Evolutionary conservation across 306 rosid species (phyloP), one percentile per base, ranked within the genome.

Genomic region (Senna siamea): DNA sequence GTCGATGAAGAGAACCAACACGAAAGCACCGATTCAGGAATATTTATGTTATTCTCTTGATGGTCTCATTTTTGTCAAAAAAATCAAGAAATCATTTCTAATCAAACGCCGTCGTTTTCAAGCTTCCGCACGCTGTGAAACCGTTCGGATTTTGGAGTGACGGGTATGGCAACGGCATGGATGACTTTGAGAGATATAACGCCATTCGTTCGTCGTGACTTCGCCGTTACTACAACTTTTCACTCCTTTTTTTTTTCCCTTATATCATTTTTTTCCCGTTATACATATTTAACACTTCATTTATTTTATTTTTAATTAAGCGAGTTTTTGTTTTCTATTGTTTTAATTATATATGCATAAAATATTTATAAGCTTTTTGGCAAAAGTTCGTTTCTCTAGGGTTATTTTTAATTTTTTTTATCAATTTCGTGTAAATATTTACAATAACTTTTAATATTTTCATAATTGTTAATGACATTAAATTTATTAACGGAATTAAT

Each of bases 161-260:
- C 65, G 66, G 74, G 12, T 43, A 79, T 51, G 22, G 18, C 63
- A 63, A 64, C 76, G 57, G 73, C 15, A 14, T 1, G 0, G 9
- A 52, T 35, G 40, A 2, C 26, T 48, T 7, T 66, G 32, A 37
- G 75, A 5, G 15, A 59, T 28, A 55, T 9, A 44, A 14, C 56
- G 72, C 50, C 28, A 9, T 63, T 26, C 78, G 81, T 20, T 53
- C 8, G 83, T 67, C 75, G 73, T 85, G 69, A 74, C 75, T 75
- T 81, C 80, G 6, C 79, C 84, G 81, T 73, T 83, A 74, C 65
- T 58, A 78, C 62, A 18, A 46, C 11, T 32, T 43, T 15, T 44
- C 17, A 43, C 53, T 56, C 28, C 3, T 26, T 26, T 26, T 26
- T 26, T 26, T 26, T 26, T 1, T 26, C 30, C 30, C 30, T 26